A percentile compares a stretch with the other conserved stretches of the same genome.
phyloP scores from a whole-genome alignment of 331 rosid genomes.

The Prunus yedoensis region DNA sequence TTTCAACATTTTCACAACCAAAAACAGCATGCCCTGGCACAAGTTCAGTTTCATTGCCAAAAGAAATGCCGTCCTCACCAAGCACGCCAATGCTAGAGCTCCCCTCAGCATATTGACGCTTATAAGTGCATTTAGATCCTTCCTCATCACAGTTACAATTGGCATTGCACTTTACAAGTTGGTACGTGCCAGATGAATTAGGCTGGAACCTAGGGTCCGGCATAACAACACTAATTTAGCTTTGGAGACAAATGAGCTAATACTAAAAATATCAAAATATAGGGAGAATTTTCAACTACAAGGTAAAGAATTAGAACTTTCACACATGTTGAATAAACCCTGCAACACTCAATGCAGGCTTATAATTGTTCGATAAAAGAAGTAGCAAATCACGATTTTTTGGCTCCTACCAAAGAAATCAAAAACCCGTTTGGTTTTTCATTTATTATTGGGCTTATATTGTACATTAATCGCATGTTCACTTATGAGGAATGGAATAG shows the following conservation, averaged over 20 bases:
- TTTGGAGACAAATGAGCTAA: not conserved
- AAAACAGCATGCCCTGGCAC: conserved; percentile 49
- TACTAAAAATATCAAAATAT: not conserved
- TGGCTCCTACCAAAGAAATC: not conserved
- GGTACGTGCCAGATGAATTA: conserved; percentile 37
- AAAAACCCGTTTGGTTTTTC: too few species aligned
- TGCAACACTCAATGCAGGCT: not conserved
- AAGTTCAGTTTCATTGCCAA: conserved; percentile 47
- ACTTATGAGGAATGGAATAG: too few species aligned
- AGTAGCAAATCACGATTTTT: not conserved
- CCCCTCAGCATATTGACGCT: conserved; percentile 52
- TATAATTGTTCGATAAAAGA: not conserved
- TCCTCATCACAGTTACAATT: conserved; percentile 42
- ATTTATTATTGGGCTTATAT: too few species aligned
- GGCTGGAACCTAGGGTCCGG: conserved; percentile 55
- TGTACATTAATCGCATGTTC: too few species aligned
- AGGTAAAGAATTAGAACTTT: too few species aligned
- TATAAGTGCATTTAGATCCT: conserved; percentile 44
- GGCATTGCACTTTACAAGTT: conserved; percentile 44
- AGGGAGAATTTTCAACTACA: too few species aligned
- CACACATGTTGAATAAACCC: too few species aligned
- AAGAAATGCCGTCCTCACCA: conserved; percentile 43
- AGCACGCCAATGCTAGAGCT: conserved; percentile 54
- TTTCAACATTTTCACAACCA: conserved; percentile 54
- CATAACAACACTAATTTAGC: not conserved